Conservation (phyloP, 345 rosid genomes). For the Angophora floribunda region DNA sequence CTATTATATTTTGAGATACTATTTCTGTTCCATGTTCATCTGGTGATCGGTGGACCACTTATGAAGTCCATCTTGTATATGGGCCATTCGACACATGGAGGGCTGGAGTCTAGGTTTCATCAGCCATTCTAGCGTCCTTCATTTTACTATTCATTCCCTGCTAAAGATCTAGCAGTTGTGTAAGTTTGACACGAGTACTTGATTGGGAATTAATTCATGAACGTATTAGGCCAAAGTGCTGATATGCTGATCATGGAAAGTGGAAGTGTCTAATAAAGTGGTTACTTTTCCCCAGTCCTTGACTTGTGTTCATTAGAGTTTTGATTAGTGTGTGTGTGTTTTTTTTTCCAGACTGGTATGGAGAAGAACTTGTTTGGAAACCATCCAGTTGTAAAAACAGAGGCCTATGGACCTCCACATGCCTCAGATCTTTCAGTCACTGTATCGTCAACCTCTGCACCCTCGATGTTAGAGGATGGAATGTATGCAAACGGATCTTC, state of each 20-base stretch:
- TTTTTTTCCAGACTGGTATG: constrained; percentile 28
- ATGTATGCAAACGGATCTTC: constrained; percentile 24
- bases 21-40: neutral
- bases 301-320: neutral
- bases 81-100: neutral
- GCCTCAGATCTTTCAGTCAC: constrained; percentile 49
- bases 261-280: neutral
- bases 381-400: constrained; percentile 47
- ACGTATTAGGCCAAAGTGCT: neutral
- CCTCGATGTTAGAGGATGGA: constrained; percentile 31
- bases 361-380: constrained; percentile 84
- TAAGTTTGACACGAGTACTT: neutral
- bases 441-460: constrained; percentile 30
- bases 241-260: neutral
- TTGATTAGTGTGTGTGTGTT: neutral
- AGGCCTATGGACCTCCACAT: constrained; percentile 58
- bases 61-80: neutral
- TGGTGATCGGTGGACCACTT: neutral
- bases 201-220: neutral
- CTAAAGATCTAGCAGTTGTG: neutral
- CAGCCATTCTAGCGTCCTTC: neutral
- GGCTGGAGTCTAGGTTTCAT: neutral
- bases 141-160: neutral
- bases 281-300: neutral
- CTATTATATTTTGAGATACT: neutral